Evolutionary conservation across 495 filamentous ascomycete species (phyloP), one percentile per base, ranked within the genome.

Genomic region (Daldinia grandis): DNA sequence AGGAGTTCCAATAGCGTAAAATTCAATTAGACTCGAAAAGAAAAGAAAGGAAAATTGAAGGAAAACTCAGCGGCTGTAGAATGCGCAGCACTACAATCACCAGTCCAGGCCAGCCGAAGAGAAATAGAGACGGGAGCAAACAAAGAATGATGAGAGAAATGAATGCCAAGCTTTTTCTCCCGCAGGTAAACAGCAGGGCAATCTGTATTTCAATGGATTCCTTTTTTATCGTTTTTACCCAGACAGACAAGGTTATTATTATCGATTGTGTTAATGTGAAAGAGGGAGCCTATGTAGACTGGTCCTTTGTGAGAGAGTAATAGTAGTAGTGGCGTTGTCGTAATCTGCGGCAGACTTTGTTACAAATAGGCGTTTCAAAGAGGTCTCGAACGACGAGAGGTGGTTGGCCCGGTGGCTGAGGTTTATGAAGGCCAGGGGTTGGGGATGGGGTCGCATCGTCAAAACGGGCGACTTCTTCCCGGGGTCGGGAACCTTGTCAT

Each of bases 301-400:
- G 33, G 12, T 35, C 10, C 33, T 35, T 35, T 35, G 33, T 14
- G 12, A 12, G 12, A 35, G 9, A 24, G 42, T 47, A 12, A 12
- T 38, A 21, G 42, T 12, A 8, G 53, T 64, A 44, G 40, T 47
- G 55, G 42, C n/a, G 25, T 69, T 33, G 33, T 59, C 55, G 31
- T 33, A 71, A 66, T 47, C 62, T 71, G 68, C 68, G 68, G 68
- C 68, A 71, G 49, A 66, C 63, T 71, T 47, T 71, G 68, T 71
- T 62, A 71, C 68, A 66, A 59, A n/a, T 58, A 25, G 40, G 68
- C 35, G 68, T 71, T 71, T 71, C 68, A 71, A 71, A 66, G 42
- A 38, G 38, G 68, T 70, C 68, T 71, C 50, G 68, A 15, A 33
- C 25, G 58, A 50, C n/a, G 31, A 24, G 9, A 47, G 68, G 62